Evolutionary conservation across 441 rosid species (phyloP), one percentile per base, ranked within the genome.

Genomic region (Kokia cookei): DNA sequence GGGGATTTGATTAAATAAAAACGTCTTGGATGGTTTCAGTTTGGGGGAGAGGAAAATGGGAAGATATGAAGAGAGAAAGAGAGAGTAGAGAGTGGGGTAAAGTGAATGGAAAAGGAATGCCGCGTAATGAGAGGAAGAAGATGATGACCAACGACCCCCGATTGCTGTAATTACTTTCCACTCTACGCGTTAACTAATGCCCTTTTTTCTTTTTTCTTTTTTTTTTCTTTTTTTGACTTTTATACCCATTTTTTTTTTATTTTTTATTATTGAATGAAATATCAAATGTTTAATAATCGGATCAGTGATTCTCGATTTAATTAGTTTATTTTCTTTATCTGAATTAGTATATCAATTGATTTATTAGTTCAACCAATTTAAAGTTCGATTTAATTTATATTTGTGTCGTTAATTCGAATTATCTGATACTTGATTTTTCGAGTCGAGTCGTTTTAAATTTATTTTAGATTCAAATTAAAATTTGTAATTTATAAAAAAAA

Each of bases 111-210:
- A 40, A 57, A 66, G 43, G 60, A 74, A 84, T 62, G 85, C 86
- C 88, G 91, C 88, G 91, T 88, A 82, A 81, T 45, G 86, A 57
- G 58, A 32, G 35, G 37, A 5, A 32, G 84, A 80, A 71, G 80
- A 65, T 26, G 69, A 72, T 32, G 69, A 74, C 60, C 43, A 73
- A 75, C 29, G 72, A 77, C 73, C 27, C 70, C 70, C 61, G 57
- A 43, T 48, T 17, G 42, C 7, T 68, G 27, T 13, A 15, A 11
- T 64, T 50, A 66, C 32, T 37, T 47, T 75, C 11, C 67, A 8
- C 77, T 75, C 83, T 75, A 85, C 88, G 88, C 86, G 79, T 87
- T 78, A 53, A 63, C 45, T 2, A 72, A 40, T 24, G 72, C 63
- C 22, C 57, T 4, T 53, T n/a, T 58, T 57, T 10, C 9, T 3